Evolutionary conservation across 108 stramenopile genomes (phyloP).

Genomic region (Discostella pseudostelligera): DNA sequence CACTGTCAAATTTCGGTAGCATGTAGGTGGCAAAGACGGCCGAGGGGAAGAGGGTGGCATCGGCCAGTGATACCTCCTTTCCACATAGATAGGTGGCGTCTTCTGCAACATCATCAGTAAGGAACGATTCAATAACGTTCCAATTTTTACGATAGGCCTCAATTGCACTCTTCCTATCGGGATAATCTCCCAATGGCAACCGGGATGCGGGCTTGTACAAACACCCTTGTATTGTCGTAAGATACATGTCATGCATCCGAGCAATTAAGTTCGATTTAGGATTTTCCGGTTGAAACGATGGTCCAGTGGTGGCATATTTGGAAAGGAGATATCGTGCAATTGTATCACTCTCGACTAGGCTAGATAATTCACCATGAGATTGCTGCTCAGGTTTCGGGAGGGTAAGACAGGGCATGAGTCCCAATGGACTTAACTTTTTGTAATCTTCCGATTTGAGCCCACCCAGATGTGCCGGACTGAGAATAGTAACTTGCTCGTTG

Average conservation of each 20-base stretch:
- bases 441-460: constrained; percentile 86
- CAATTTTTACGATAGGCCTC: constrained; percentile 74
- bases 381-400: constrained; percentile 32
- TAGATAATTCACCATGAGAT: constrained; percentile 11
- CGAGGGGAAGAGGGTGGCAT: constrained; percentile 91
- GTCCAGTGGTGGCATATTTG: constrained; percentile 59
- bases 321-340: constrained; percentile 83
- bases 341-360: constrained; percentile 80
- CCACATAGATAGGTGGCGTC: constrained; percentile 77
- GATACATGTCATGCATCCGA: constrained; percentile 92
- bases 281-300: constrained; percentile 84
- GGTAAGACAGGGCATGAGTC: constrained; percentile 83
- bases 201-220: constrained; percentile 83
- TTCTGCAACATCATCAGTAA: constrained; percentile 36
- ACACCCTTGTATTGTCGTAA: constrained; percentile 88
- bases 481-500: constrained; percentile 58
- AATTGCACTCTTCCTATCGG: constrained; percentile 78
- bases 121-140: constrained; percentile 66
- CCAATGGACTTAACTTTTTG: constrained; percentile 79
- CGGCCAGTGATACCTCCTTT: constrained; percentile 85
- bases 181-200: constrained; percentile 75
- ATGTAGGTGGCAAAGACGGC: constrained; percentile 82
- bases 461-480: constrained; percentile 73
- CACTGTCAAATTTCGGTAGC: constrained; percentile 88
- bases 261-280: constrained; percentile 80